Conservation (phyloP, 2,329 filamentous ascomycete genomes). For the Onygena corvina region DNA sequence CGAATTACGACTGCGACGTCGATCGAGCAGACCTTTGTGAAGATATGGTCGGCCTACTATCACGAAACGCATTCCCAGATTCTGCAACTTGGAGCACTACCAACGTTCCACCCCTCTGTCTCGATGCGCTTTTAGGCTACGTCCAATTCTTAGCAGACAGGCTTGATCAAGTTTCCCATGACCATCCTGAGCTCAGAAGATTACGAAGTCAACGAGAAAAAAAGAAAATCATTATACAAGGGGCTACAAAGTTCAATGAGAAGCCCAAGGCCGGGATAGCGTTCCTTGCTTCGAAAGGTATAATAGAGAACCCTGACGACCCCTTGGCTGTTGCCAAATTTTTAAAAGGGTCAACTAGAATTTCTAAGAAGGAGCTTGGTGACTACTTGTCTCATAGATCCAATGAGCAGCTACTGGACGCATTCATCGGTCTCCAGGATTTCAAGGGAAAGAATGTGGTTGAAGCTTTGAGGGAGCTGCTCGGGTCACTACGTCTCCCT, state of each 20-base stretch:
- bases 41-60: slow-evolving; percentile 85
- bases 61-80: slow-evolving; percentile 89
- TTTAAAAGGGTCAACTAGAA: slow-evolving; percentile 69
- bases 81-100: slow-evolving; percentile 98
- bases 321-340: slow-evolving; percentile 74
- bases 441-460: slow-evolving; percentile 79
- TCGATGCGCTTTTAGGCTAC: slow-evolving; percentile 82
- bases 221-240: slow-evolving; percentile 82
- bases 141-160: slow-evolving; percentile 86
- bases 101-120: slow-evolving; percentile 85
- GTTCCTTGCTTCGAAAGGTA: slow-evolving; percentile 71
- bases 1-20: slow-evolving; percentile 95
- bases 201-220: slow-evolving; percentile 61
- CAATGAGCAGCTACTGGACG: slow-evolving; percentile 72
- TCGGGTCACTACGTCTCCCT: slow-evolving; percentile 85
- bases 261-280: slow-evolving; percentile 79
- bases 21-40: slow-evolving; percentile 86
- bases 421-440: slow-evolving; percentile 78
- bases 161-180: slow-evolving; percentile 58
- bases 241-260: slow-evolving; percentile 87
- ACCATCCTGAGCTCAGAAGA: slow-evolving; percentile 51
- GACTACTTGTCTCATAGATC: slow-evolving; percentile 87
- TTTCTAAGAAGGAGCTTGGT: slow-evolving; percentile 82
- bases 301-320: slow-evolving; percentile 65
- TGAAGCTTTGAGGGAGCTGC: slow-evolving; percentile 73